Conservation (phyloP, 2,329 filamentous ascomycete species). For the Talaromyces sp. region DNA sequence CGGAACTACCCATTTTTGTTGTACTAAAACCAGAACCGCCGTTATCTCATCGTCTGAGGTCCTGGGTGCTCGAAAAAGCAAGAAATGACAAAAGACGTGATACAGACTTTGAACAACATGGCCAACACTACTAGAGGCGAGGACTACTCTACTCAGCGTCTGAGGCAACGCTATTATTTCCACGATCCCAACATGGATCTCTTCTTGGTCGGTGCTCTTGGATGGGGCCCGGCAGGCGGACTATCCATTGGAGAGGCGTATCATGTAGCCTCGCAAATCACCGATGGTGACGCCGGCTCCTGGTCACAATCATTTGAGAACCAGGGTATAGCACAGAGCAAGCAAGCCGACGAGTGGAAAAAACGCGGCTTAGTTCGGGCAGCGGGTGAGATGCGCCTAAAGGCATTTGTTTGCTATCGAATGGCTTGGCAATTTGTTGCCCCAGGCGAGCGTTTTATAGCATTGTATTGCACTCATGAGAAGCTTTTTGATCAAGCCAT, state of each 20-base stretch:
- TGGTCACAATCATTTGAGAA: background rate
- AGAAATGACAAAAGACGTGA: background rate
- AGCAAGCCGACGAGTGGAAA: background rate
- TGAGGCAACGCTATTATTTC: background rate
- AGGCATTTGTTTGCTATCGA: background rate
- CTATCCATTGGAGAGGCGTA: background rate
- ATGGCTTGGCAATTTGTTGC: background rate
- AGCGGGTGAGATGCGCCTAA: background rate
- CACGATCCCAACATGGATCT: background rate
- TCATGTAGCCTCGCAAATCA: constrained; percentile 2
- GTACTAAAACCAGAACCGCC: background rate
- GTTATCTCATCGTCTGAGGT: background rate
- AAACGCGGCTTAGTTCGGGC: background rate
- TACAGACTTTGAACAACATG: background rate
- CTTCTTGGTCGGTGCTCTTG: background rate
- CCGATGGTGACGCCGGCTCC: background rate
- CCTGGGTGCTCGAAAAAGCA: too few relatives aligned
- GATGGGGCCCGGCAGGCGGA: background rate
- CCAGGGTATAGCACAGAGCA: background rate
- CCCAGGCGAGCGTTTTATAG: background rate
- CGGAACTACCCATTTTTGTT: background rate
- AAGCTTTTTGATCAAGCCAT: background rate
- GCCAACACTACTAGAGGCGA: background rate
- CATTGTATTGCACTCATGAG: background rate
- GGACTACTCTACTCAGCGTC: background rate